A percentile compares a stretch with the other conserved stretches of the same genome.
Evolutionary conservation across 306 rosid genomes (phyloP).

Genomic region (Mimosa pudica): DNA sequence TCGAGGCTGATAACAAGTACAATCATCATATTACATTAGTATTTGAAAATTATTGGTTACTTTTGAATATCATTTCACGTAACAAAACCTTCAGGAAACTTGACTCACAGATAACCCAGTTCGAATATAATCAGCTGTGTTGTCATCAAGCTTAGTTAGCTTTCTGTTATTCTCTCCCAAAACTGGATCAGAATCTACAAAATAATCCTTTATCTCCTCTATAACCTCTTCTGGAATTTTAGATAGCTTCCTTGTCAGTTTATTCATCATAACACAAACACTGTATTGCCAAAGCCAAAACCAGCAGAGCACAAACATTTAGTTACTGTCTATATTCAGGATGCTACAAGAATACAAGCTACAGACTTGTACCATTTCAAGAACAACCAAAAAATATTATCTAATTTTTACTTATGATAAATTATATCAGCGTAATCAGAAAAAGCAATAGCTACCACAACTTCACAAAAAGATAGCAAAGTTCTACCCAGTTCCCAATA

Average conservation of each 20-base stretch:
- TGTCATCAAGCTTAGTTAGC: slow-evolving; percentile 70
- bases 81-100: slow-evolving; percentile 1
- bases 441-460: slow-evolving; percentile 13
- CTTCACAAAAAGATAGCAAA: slow-evolving; percentile 10
- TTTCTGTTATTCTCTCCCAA: slow-evolving; percentile 85
- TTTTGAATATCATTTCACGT: slow-evolving; percentile 3
- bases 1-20: slow-evolving; percentile 64
- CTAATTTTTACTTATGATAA: slow-evolving; percentile 19
- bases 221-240: slow-evolving; percentile 91
- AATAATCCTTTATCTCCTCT: slow-evolving; percentile 72
- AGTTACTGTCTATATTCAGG: slow-evolving; percentile 2
- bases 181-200: slow-evolving; percentile 64
- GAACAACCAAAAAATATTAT: neutral
- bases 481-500: slow-evolving; percentile 8
- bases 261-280: slow-evolving; percentile 99
- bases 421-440: neutral
- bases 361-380: neutral
- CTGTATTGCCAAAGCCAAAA: slow-evolving; percentile 54
- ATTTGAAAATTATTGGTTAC: slow-evolving; percentile 1
- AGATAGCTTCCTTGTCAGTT: slow-evolving; percentile 80
- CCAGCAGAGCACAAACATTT: slow-evolving; percentile 16
- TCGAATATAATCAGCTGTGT: slow-evolving; percentile 58
- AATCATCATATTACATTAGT: slow-evolving; percentile 5
- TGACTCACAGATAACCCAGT: slow-evolving; percentile 72
- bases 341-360: slow-evolving; percentile 7